Percentiles rank a stretch among this genome's conserved stretches.
phyloP scores from a whole-genome alignment of 768 basidiomycete species.

The Xanthoconium purpureum region DNA sequence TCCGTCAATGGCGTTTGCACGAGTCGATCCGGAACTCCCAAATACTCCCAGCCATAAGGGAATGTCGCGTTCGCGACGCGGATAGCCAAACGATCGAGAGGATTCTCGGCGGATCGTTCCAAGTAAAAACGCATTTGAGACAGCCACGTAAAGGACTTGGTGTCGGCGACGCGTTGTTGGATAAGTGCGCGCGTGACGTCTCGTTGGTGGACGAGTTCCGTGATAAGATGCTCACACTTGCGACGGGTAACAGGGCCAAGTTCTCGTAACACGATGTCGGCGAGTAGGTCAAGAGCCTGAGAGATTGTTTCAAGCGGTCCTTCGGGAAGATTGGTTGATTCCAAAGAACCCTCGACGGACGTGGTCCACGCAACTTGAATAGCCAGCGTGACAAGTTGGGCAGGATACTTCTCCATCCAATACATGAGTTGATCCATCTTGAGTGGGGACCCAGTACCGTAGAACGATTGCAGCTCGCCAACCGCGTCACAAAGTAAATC shows the following conservation, averaged over 20 bases:
- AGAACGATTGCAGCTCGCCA: conserved; percentile 75
- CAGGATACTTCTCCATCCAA: conserved; percentile 95
- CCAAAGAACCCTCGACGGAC: conserved; percentile 72
- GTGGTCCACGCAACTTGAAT: conserved; percentile 93
- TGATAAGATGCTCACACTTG: conserved; percentile 98
- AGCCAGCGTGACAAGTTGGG: conserved; percentile 94
- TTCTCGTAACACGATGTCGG: conserved; percentile 92
- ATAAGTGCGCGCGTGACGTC: conserved; percentile 87
- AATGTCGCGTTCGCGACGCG: conserved; percentile 88
- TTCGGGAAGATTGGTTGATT: conserved; percentile 53
- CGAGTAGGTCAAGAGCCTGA: conserved; percentile 89
- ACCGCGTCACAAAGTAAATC: conserved; percentile 78
- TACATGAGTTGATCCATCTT: conserved; percentile 65
- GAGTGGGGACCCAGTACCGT: conserved; percentile 61
- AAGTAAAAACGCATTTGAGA: conserved; percentile 99
- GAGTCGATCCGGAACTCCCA: conserved; percentile 93
- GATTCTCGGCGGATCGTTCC: conserved; percentile 63
- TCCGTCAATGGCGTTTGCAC: conserved; percentile 99
- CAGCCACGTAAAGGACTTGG: conserved; percentile 84
- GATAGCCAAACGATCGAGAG: conserved; percentile 77
- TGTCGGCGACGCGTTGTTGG: conserved; percentile 57
- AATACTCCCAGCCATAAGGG: conserved; percentile 98
- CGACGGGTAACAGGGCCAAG: conserved; percentile 87
- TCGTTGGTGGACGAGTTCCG: conserved; percentile 96
- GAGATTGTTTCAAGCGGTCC: conserved; percentile 69